Base-by-base conservation (phyloP, 306 rosid species). In the Delonix regia region DNA sequence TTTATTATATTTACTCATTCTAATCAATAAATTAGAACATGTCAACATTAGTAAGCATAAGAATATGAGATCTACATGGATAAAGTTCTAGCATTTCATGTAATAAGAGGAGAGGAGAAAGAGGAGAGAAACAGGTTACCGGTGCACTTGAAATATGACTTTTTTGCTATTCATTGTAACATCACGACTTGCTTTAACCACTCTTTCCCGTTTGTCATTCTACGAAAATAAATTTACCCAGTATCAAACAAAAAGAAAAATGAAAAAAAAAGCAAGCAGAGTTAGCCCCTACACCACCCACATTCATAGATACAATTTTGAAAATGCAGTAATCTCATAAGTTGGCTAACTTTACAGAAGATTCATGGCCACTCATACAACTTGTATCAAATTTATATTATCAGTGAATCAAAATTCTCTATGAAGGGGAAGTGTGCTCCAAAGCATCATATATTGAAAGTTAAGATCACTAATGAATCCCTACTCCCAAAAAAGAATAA, bases 61-160 rank as follows among this genome's bases (percentile, higher is more conserved):
- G 42, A 71, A 75, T 62, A 84, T 75, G 39, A 57, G 74, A 15
- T 75, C 48, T 30, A 64, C 73, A 57, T 30, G 69, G 38, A 48
- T 59, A 75, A 59, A 59, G 52, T 57, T 51, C 71, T 22, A 49
- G 39, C 28, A 49, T 2, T 5, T 56, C 7, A 56, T 39, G 11
- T 4, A 41, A 45, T 16, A 22, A 53, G 18, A 28, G 27, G 13
- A 18, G 60, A 41, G 34, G 44, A 9, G 34, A 28, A 74, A 19
- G 21, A 25, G n/a, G 74, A 56, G 42, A 33, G 42, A n/a, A 15
- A 38, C 25, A 68, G 78, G 7, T 81, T 76, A 92, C 99, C 99
- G 91, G 86, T 95, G 99, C 74, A 95, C 99, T 82, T 94, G 99
- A 78, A 95, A 95, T 78, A 95, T 95, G 83, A 95, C 99, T 56